Evolutionary conservation across 1,284 basidiomycete genomes (phyloP).

Genomic region (Sanghuangporus sanghuang): DNA sequence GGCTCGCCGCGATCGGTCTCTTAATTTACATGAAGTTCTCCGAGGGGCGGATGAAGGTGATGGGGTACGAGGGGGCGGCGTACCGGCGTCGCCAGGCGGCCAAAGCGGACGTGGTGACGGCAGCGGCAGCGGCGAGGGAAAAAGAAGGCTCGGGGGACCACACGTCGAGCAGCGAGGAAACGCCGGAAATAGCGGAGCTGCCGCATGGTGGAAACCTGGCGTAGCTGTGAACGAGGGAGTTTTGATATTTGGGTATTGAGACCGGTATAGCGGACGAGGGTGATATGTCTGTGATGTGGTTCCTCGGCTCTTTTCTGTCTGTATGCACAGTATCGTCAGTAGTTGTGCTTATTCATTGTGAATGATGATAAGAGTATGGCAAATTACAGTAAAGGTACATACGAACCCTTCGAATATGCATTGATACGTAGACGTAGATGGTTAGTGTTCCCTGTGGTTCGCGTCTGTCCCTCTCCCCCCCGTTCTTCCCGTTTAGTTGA

Average conservation of each 20-base stretch:
- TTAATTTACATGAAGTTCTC: constrained; percentile 68
- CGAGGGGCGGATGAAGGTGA: constrained; percentile 37
- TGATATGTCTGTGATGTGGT: neutral
- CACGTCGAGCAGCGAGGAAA: neutral
- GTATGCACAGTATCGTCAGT: no score
- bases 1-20: constrained; percentile 61
- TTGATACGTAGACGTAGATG: neutral
- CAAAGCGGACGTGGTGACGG: neutral
- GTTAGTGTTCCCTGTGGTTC: no score
- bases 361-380: no score
- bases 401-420: neutral
- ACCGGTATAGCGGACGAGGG: neutral
- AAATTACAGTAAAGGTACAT: no score
- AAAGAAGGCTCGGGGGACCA: neutral
- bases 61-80: constrained; percentile 21
- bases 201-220: neutral
- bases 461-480: no score
- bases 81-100: constrained; percentile 14
- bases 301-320: neutral
- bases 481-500: no score
- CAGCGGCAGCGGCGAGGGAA: neutral
- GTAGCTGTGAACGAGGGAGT: no score
- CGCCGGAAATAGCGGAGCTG: neutral
- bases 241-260: no score
- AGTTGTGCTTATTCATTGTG: no score